These are phyloP conservation scores for Xylaria grammica DNA, from an alignment of 495 filamentous ascomycete genomes.

Conservation along the genomic window DNA sequence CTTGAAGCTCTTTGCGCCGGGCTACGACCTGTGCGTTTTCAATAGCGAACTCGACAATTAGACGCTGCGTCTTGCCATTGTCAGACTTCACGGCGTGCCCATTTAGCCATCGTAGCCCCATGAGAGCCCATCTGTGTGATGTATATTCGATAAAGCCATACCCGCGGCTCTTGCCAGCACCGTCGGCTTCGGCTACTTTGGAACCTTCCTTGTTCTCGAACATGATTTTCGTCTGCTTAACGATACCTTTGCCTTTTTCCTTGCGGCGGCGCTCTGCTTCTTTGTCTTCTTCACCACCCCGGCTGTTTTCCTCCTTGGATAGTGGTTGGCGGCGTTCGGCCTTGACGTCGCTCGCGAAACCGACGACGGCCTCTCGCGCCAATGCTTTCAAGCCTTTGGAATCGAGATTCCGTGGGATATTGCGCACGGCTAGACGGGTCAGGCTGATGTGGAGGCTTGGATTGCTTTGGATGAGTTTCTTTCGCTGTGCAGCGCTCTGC, in stretches of 20 bases:
- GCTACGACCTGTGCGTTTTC: constrained; percentile 95
- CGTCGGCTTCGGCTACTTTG: constrained; percentile 70
- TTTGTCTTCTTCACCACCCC: constrained; percentile 79
- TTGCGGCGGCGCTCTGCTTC: constrained; percentile 78
- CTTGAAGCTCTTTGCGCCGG: constrained; percentile 73
- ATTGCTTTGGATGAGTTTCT: constrained; percentile 87
- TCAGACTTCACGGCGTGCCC: constrained; percentile 68
- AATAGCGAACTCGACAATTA: constrained; percentile 98
- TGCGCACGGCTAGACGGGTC: constrained; percentile 91
- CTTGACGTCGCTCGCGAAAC: constrained; percentile 91
- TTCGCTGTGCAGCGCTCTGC: constrained; percentile 83
- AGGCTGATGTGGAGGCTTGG: constrained; percentile 87
- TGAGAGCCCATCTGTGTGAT: constrained; percentile 90
- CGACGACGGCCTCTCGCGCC: constrained; percentile 86
- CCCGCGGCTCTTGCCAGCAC: constrained; percentile 81
- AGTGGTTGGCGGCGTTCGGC: constrained; percentile 70
- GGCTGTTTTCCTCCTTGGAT: constrained; percentile 82
- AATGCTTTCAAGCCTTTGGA: constrained; percentile 92
- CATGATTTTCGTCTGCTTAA: constrained; percentile 93
- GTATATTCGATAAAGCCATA: constrained; percentile 99
- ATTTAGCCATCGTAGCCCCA: constrained; percentile 94
- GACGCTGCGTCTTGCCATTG: constrained; percentile 58
- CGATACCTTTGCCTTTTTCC: constrained; percentile 85
- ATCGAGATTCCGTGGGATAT: constrained; percentile 81
- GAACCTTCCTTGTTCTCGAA: constrained; percentile 83